Evolutionary conservation across 768 basidiomycete genomes (phyloP), one percentile per base, ranked within the genome.

Genomic region (Fomitopsis serialis): DNA sequence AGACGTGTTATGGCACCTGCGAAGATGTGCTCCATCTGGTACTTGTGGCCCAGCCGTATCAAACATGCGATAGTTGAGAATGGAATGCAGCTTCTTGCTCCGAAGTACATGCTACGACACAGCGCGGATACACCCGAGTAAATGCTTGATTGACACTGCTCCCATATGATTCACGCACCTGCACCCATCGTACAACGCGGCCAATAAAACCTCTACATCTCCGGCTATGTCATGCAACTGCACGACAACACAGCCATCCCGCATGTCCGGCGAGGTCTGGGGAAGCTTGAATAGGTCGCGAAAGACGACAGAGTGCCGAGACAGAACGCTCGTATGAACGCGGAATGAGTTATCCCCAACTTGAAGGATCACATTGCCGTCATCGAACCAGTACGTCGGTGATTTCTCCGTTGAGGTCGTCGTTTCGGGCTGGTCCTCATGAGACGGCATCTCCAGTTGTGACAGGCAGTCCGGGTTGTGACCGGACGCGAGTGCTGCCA

Each of bases 291-390:
- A 50, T 11, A 59, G 34, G 35, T 44, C 55, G 7, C 46, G 44
- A 42, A 61, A 55, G 3, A 59, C 48, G 5, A 36, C 53, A 8
- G 58, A 61, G 3, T 47, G 49, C 1, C 45, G 52, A 10, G 58
- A 37, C 15, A 61, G 50, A 23, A 59, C 13, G 32, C 56, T 53
- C 21, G 29, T 44, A 35, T 59, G 51, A 0, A 61, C 50, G 9
- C 54, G 51, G 36, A 61, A 56, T 0, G 45, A 44, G 24, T 43
- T 40, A 2, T 36, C 35, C 2, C 35, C 25, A 2, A 83, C 75
- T 45, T 85, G 66, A 47, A 89, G 73, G 45, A 87, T 69, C 42
- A 87, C 69, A 60, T 87, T 89, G 11, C 87, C 87, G 58, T 87
- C 86, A 0, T 68, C 55, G 61, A 89, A 89, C 84, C 84, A 88